phyloP scores from a whole-genome alignment of 106 monocot genomes.

The Triglochin maritima region DNA sequence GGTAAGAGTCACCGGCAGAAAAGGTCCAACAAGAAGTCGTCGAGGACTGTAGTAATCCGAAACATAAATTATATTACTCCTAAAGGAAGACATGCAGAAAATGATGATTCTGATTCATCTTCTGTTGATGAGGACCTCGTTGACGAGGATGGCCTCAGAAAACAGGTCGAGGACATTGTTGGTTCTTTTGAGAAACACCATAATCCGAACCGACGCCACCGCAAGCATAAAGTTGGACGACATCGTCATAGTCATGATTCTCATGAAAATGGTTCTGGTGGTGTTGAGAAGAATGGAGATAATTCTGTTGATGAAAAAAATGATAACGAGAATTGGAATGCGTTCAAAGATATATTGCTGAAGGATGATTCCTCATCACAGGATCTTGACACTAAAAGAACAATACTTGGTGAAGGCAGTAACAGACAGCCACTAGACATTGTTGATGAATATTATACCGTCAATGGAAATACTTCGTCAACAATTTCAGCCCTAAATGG shows the following conservation, averaged over 20 bases:
- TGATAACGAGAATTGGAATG: constrained; percentile 10
- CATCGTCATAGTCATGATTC: neutral
- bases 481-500: neutral
- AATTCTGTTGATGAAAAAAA: neutral
- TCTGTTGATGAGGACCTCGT: constrained; percentile 1
- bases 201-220: neutral
- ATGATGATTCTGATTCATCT: constrained; percentile 4
- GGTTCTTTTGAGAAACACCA: constrained; percentile 15
- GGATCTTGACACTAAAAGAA: neutral
- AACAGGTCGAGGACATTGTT: constrained; percentile 18
- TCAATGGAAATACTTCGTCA: neutral
- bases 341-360: constrained; percentile 22
- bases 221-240: constrained; percentile 4
- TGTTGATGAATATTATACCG: constrained; percentile 3
- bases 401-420: neutral
- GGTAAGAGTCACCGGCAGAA: neutral
- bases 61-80: constrained; percentile 29
- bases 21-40: constrained; percentile 12
- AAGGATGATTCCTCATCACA: neutral
- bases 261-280: neutral
- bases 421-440: neutral
- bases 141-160: constrained; percentile 4
- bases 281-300: neutral
- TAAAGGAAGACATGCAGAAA: constrained; percentile 10
- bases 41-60: constrained; percentile 22